Evolutionary conservation across 208 protist species (phyloP).

Genomic region (Crithidia bombi): DNA sequence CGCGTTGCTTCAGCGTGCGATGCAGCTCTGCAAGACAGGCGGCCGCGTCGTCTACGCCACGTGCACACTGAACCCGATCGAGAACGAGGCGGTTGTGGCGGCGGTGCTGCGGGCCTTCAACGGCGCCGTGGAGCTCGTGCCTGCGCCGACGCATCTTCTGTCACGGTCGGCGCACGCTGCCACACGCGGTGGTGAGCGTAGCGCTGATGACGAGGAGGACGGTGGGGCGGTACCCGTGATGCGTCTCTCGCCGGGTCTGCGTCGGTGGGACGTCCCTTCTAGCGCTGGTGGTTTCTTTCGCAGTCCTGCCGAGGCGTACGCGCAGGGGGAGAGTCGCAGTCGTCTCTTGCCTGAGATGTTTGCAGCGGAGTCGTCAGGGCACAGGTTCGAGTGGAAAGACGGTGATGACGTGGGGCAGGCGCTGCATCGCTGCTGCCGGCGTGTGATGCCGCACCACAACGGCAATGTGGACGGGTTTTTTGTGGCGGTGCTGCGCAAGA

Average conservation of each 20-base stretch:
- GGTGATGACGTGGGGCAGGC: constrained; percentile 8
- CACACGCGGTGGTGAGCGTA: not conserved
- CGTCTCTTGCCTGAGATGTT: constrained; percentile 46
- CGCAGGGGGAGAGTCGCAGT: constrained; percentile 31
- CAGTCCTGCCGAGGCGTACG: constrained; percentile 42
- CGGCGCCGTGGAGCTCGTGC: constrained; percentile 51
- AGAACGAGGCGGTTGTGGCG: constrained; percentile 96
- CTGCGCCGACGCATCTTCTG: constrained; percentile 25
- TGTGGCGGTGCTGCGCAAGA: constrained; percentile 55
- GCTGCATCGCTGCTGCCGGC: constrained; percentile 52
- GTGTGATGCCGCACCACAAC: constrained; percentile 76
- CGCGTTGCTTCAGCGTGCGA: constrained; percentile 68
- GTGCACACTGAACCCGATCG: constrained; percentile 96
- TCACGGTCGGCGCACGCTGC: too few species aligned
- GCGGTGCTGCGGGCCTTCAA: constrained; percentile 57
- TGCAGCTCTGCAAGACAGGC: constrained; percentile 63
- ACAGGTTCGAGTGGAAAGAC: not conserved
- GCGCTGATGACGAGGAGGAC: not conserved
- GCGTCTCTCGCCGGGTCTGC: constrained; percentile 46
- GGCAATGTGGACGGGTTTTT: constrained; percentile 81
- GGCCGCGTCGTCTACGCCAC: constrained; percentile 95
- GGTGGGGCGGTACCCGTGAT: constrained; percentile 13
- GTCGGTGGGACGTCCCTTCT: constrained; percentile 68
- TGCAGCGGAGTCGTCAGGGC: constrained; percentile 16
- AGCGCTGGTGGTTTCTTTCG: constrained; percentile 57